These are phyloP conservation scores for Sphaerobolus stellatus DNA, from an alignment of 1,284 basidiomycete species.

Conservation along the genomic window DNA sequence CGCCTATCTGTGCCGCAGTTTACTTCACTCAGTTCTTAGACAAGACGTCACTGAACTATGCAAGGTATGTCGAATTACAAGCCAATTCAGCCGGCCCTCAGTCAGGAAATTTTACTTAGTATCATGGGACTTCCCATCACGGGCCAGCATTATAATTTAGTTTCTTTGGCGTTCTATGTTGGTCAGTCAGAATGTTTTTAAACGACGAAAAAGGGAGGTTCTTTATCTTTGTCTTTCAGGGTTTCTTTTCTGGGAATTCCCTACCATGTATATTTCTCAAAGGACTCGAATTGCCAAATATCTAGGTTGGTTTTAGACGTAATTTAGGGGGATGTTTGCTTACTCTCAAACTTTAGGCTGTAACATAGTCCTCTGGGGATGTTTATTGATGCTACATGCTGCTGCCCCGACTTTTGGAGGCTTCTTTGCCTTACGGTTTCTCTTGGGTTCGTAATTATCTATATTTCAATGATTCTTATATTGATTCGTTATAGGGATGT, in stretches of 20 bases:
- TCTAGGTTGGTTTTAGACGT: conserved; percentile 40
- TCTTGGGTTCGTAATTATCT: conserved; percentile 44
- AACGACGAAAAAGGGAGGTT: background rate
- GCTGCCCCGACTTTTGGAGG: conserved; percentile 54
- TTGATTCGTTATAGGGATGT: conserved; percentile 48
- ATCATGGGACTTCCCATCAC: conserved; percentile 67
- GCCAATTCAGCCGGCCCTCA: too few species aligned
- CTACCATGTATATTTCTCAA: conserved; percentile 65
- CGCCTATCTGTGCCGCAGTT: conserved; percentile 61
- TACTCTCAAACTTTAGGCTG: conserved; percentile 36
- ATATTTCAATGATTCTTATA: background rate
- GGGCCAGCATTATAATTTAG: conserved; percentile 61
- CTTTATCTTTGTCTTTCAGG: conserved; percentile 33
- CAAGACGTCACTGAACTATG: conserved; percentile 68
- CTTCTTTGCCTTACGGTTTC: conserved; percentile 62
- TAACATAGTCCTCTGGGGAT: conserved; percentile 65
- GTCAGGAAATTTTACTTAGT: conserved; percentile 37
- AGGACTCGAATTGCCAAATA: conserved; percentile 62
- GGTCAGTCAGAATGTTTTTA: conserved; percentile 32
- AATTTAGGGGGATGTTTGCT: background rate
- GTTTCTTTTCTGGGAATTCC: conserved; percentile 64
- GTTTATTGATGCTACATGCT: conserved; percentile 60
- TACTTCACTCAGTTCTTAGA: conserved; percentile 69
- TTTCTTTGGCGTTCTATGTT: conserved; percentile 64
- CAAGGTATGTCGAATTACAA: conserved; percentile 43